Evolutionary conservation across 805 yeast genomes (phyloP).

Genomic region (Schwanniomyces yamadae): DNA sequence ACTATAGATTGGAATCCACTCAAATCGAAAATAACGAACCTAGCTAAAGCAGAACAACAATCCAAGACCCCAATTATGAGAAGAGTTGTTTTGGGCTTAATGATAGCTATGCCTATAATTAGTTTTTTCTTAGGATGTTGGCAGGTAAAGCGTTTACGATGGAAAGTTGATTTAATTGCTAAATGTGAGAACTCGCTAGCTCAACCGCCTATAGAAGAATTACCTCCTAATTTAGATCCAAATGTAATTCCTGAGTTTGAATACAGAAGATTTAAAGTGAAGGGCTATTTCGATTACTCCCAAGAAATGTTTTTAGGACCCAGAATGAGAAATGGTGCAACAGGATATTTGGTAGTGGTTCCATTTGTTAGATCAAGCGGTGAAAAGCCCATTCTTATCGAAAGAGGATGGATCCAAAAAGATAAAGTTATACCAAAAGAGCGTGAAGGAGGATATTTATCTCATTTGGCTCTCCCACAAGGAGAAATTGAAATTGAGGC

Average conservation of each 20-base stretch:
- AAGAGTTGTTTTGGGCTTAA: constrained; percentile 42
- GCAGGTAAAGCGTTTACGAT: constrained; percentile 81
- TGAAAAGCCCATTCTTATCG: constrained; percentile 75
- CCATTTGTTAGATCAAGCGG: constrained; percentile 77
- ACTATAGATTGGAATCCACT: constrained; percentile 86
- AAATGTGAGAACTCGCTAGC: constrained; percentile 80
- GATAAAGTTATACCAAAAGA: constrained; percentile 56
- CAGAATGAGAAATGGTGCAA: constrained; percentile 59
- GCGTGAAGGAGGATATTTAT: constrained; percentile 49
- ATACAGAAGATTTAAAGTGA: constrained; percentile 72
- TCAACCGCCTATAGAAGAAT: constrained; percentile 59
- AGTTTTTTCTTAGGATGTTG: constrained; percentile 88
- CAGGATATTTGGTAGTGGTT: constrained; percentile 78
- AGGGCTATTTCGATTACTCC: constrained; percentile 77
- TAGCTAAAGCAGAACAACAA: constrained; percentile 39
- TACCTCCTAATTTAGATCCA: constrained; percentile 68
- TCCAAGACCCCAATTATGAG: constrained; percentile 35
- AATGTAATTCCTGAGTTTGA: constrained; percentile 72
- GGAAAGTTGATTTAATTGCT: constrained; percentile 86
- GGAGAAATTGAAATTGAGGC: constrained; percentile 74
- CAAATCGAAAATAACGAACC: constrained; percentile 42
- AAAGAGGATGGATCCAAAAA: constrained; percentile 89
- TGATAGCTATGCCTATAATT: constrained; percentile 78
- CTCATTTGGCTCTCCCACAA: constrained; percentile 69
- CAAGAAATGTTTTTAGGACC: constrained; percentile 94